These are phyloP conservation scores for Alternaria infectoria DNA, from an alignment of 2,329 filamentous ascomycete species.

Conservation along the genomic window DNA sequence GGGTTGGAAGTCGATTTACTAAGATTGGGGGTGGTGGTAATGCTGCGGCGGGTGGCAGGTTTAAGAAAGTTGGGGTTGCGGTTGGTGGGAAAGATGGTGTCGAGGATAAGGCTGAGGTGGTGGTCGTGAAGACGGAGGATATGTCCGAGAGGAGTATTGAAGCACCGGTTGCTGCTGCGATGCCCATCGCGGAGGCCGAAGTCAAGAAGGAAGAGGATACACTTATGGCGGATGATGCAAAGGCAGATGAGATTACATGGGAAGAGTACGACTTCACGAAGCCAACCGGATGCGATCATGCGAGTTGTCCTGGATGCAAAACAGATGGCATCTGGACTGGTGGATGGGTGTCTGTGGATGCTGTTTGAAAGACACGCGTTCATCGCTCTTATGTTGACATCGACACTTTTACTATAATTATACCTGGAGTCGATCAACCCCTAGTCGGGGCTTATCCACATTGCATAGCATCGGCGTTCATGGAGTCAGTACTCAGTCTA, in stretches of 20 bases:
- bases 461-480: background rate
- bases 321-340: constrained; percentile 31
- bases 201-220: constrained; percentile 13
- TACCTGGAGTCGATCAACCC: no score
- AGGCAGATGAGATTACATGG: constrained; percentile 37
- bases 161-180: background rate
- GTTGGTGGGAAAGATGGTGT: constrained; percentile 14
- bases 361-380: background rate
- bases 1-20: constrained; percentile 30
- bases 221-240: constrained; percentile 38
- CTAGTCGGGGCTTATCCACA: no score
- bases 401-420: background rate
- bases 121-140: constrained; percentile 45
- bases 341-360: constrained; percentile 58
- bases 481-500: background rate
- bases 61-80: constrained; percentile 73
- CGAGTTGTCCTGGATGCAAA: constrained; percentile 31
- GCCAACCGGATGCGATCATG: constrained; percentile 57
- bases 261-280: constrained; percentile 60
- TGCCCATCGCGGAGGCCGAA: constrained; percentile 4
- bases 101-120: constrained; percentile 2
- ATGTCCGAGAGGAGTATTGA: constrained; percentile 32
- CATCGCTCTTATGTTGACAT: background rate
- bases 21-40: constrained; percentile 34
- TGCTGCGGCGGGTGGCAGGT: constrained; percentile 50